Percentiles rank a stretch among this genome's conserved stretches.
phyloP scores from a whole-genome alignment of 495 filamentous ascomycete genomes.

The Terfezia claveryi region DNA sequence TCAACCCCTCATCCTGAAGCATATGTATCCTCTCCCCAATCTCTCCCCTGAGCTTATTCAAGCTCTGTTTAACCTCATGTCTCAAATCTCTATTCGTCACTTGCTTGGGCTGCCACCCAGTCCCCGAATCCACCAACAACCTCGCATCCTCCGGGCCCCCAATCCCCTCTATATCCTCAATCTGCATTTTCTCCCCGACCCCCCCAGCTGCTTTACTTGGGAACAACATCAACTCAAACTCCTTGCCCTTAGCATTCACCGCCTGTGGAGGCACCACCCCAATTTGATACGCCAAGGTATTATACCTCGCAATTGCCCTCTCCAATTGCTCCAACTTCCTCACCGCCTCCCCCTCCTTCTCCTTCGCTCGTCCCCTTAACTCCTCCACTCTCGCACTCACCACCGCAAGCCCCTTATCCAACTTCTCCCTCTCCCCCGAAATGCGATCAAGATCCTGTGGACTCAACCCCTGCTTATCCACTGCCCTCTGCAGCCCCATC shows the following conservation, averaged over 20 bases:
- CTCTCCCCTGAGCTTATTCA: constrained; percentile 60
- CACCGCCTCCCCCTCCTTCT: constrained; percentile 60
- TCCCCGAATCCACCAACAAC: constrained; percentile 54
- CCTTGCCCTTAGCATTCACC: constrained; percentile 56
- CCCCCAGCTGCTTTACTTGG: constrained; percentile 34
- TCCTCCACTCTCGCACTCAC: constrained; percentile 14
- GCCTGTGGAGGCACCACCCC: constrained; percentile 70
- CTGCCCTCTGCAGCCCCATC: constrained; percentile 51
- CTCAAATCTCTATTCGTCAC: constrained; percentile 71
- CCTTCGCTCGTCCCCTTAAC: constrained; percentile 49
- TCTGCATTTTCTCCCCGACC: constrained; percentile 19
- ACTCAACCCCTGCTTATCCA: constrained; percentile 81
- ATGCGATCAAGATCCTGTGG: constrained; percentile 97
- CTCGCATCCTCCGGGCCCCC: constrained; percentile 21
- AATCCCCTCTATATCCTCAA: constrained; percentile 19
- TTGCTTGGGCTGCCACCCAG: constrained; percentile 74
- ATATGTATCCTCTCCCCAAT: constrained; percentile 64
- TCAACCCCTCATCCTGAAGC: constrained; percentile 69
- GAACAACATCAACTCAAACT: constrained; percentile 62
- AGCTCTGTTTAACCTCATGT: constrained; percentile 52
- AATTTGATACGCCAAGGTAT: constrained; percentile 79
- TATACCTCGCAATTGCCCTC: constrained; percentile 65
- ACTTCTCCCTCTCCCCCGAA: constrained; percentile 78
- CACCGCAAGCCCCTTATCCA: constrained; percentile 56
- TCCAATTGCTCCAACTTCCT: constrained; percentile 74